Evolutionary conservation across 164 flowering plant species (phyloP), one percentile per base, ranked within the genome.

Genomic region (Dillenia suffruticosa): DNA sequence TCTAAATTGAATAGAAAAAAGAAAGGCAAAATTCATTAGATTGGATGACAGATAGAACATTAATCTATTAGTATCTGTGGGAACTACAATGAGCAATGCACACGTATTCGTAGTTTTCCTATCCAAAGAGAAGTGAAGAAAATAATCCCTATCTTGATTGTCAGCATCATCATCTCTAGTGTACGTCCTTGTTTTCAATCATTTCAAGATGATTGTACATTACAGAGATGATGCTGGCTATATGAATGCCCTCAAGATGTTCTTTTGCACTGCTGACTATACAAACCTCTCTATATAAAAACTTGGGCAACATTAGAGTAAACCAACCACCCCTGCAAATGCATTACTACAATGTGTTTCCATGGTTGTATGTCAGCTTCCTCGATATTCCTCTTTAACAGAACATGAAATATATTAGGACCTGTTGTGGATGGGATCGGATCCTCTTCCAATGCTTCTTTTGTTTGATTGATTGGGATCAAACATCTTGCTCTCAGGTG

Each of bases 341-440:
- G 64, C 69, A 51, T 32, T 32, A 32, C 40, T 32, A 55, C 56
- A 51, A 57, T 55, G 26, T 53, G 12, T 44, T 56, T 26, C 63
- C 60, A 57, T 55, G 40, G 40, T 44, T 62, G 54, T 63, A 26
- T 49, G 44, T 5, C 40, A 32, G 40, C 40, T 32, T 32, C 40
- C 6, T 32, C 5, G 40, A 32, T 32, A 7, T 32, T 32, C 40
- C 40, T 32, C 40, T 32, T 7, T 32, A 5, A 32, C 40, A 32
- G 65, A 46, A 53, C 64, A 51, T 55, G 45, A 32, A 32, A 47
- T 57, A 9, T 55, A 11, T 83, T 79, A 87, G 70, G 88, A 63
- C 65, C 77, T 82, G 73, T 89, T 87, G 70, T 89, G 96, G 58
- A 89, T 89, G 8, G 96, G 96, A 56, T 89, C 89, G 2, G 92